phyloP scores from a whole-genome alignment of 345 rosid genomes.

The Bruguiera sexangula region DNA sequence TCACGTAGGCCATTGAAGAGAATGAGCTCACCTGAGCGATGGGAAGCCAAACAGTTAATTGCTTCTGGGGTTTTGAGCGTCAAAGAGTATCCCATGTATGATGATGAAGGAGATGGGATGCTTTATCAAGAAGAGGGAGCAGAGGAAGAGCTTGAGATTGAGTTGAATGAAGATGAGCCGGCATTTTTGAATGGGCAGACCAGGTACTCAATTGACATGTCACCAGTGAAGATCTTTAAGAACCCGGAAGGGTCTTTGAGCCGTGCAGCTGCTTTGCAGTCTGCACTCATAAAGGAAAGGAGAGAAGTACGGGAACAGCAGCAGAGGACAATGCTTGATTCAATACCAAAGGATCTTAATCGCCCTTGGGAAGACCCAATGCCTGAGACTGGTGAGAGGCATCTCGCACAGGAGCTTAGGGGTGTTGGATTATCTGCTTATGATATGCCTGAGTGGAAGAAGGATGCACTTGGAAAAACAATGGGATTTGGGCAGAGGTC shows the following conservation, averaged over 20 bases:
- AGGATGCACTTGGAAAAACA: constrained; percentile 82
- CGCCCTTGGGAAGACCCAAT: constrained; percentile 98
- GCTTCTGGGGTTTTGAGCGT: constrained; percentile 74
- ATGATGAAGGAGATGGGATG: constrained; percentile 84
- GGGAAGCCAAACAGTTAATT: constrained; percentile 90
- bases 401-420: constrained; percentile 91
- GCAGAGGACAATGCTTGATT: constrained; percentile 90
- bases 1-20: constrained; percentile 74
- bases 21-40: constrained; percentile 86
- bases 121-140: constrained; percentile 78
- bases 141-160: constrained; percentile 93
- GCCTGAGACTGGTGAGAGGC: constrained; percentile 91
- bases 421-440: constrained; percentile 89
- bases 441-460: constrained; percentile 96
- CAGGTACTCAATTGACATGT: constrained; percentile 67
- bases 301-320: constrained; percentile 85
- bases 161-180: constrained; percentile 88
- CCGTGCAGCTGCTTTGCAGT: constrained; percentile 93
- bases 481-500: constrained; percentile 81
- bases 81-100: constrained; percentile 69
- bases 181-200: constrained; percentile 84
- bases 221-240: constrained; percentile 91
- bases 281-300: constrained; percentile 83
- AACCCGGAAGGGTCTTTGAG: constrained; percentile 91
- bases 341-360: constrained; percentile 95